A percentile compares a stretch with the other conserved stretches of the same genome.
phyloP scores from a whole-genome alignment of 2,329 filamentous ascomycete genomes.

The Elsinoe batatas region DNA sequence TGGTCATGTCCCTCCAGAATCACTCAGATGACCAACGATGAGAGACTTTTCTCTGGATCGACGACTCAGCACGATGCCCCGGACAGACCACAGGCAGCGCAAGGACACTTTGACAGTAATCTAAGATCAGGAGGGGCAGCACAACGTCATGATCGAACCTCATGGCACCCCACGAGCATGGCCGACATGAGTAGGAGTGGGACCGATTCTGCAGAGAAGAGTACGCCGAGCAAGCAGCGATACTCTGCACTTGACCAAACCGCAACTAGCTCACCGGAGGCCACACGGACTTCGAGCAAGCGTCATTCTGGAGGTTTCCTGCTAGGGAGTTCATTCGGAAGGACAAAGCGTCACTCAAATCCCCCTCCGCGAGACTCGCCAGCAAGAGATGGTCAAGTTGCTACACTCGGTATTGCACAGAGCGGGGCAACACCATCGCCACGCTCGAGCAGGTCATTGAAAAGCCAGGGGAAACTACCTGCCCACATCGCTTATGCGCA shows the following conservation, averaged over 20 bases:
- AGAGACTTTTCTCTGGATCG: not conserved
- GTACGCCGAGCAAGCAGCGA: not conserved
- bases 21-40: slow-evolving; percentile 10
- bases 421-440: not conserved
- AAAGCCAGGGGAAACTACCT: slow-evolving; percentile 8
- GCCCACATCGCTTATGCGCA: not conserved
- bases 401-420: not conserved
- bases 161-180: not conserved
- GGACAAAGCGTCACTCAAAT: not conserved
- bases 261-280: not conserved
- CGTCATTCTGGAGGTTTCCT: slow-evolving; percentile 10
- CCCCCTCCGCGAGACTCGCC: not conserved
- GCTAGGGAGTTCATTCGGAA: slow-evolving; percentile 4
- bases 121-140: not conserved
- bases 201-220: not conserved
- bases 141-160: not conserved
- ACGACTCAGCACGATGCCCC: not conserved
- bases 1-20: not conserved
- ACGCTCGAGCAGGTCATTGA: not conserved
- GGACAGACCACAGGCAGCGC: not conserved
- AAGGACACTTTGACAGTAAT: not conserved
- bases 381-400: not conserved
- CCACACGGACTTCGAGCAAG: not conserved
- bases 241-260: not conserved
- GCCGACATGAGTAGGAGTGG: not conserved